Percentiles rank a stretch among this genome's conserved stretches.
Conservation (phyloP, 257 asterid species). For the Jasminum sambac region DNA sequence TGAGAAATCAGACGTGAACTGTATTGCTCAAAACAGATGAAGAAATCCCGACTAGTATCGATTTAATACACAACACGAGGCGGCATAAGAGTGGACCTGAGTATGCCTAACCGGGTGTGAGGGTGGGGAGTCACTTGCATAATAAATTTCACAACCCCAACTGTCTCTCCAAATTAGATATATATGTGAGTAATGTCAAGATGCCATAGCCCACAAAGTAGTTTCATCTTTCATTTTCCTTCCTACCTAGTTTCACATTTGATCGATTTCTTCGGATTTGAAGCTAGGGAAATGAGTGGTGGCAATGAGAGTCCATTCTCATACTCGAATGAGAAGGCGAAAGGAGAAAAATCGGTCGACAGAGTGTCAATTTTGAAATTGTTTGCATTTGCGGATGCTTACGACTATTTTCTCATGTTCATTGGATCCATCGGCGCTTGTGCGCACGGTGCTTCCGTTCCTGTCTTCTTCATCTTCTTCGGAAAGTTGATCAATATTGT, state of each 20-base stretch:
- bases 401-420: conserved; percentile 72
- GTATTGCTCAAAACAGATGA: no score
- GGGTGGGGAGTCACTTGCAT: background rate
- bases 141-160: conserved; percentile 1
- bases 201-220: background rate
- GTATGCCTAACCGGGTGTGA: background rate
- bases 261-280: background rate
- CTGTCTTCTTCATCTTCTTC: conserved; percentile 91
- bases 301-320: conserved; percentile 1
- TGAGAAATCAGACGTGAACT: no score
- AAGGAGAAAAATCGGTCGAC: conserved; percentile 6
- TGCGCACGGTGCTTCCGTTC: conserved; percentile 94
- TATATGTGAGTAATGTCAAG: background rate
- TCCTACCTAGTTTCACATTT: background rate
- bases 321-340: conserved; percentile 19
- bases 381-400: conserved; percentile 71
- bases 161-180: background rate
- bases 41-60: no score
- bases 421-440: conserved; percentile 82
- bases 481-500: conserved; percentile 82
- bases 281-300: conserved; percentile 3
- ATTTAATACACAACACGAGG: background rate
- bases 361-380: conserved; percentile 54
- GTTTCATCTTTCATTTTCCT: background rate
- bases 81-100: background rate